Evolutionary conservation across 2,329 filamentous ascomycete genomes (phyloP).

Genomic region (Penicillium capsulatum): DNA sequence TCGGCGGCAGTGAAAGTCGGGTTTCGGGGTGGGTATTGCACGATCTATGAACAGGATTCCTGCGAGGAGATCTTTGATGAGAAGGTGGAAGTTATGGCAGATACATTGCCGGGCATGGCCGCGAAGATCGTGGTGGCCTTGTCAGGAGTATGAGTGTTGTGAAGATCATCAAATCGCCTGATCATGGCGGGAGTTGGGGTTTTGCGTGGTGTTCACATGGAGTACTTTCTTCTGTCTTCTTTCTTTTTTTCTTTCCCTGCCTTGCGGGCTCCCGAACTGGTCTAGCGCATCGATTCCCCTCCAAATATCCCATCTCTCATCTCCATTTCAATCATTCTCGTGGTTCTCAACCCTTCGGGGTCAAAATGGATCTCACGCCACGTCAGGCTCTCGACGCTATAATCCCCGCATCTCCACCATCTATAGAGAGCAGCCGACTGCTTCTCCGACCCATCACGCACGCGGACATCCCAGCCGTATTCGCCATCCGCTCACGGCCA

Average conservation of each 20-base stretch:
- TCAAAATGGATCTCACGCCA: conserved; percentile 5
- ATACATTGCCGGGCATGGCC: conserved; percentile 49
- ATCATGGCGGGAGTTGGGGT: too few relatives aligned
- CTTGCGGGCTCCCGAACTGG: too few relatives aligned
- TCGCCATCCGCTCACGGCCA: conserved; percentile 22
- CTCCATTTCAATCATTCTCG: background rate
- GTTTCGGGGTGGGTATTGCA: conserved; percentile 53
- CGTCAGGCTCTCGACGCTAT: conserved; percentile 12
- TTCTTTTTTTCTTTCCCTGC: too few relatives aligned
- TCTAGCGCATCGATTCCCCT: too few relatives aligned
- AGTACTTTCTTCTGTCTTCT: too few relatives aligned
- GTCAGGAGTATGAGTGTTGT: too few relatives aligned
- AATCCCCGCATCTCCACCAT: conserved; percentile 8
- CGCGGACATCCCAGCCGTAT: conserved; percentile 18
- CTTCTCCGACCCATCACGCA: conserved; percentile 22
- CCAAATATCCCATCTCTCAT: background rate
- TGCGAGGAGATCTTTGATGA: conserved; percentile 49
- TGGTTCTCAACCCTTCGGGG: background rate
- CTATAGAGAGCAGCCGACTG: conserved; percentile 19
- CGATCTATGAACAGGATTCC: conserved; percentile 51
- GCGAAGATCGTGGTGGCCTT: conserved; percentile 25
- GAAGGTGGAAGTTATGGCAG: conserved; percentile 50
- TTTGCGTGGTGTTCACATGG: too few relatives aligned
- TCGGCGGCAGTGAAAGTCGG: conserved; percentile 51
- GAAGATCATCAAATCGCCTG: too few relatives aligned